Base-by-base conservation (phyloP, 768 basidiomycete species). In the Amanita pseudoporphyria region DNA sequence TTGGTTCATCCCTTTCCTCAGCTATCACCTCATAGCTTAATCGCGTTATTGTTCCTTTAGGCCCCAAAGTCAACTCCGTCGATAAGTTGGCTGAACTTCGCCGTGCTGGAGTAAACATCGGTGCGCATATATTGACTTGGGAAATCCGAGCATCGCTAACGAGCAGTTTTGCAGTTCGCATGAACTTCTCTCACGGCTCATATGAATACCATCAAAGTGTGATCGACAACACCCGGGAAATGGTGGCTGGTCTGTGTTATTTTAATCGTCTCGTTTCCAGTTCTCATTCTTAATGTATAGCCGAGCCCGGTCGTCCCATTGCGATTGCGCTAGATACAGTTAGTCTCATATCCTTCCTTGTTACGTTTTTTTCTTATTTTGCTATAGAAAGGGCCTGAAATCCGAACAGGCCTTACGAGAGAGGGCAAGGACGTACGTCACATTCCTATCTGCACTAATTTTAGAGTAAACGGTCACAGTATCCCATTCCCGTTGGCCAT, bases 171-270 rank as follows among this genome's bases (percentile, higher is more conserved):
- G 16, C 58, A 97, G 96, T 99, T 56, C 94, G 96, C 70, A 98
- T 99, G 96, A 99, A 99, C 78, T 99, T 98, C 67, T 98, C 95
- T 48, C 96, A 99, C 81, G 96, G 96, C 41, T 86, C 85, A 50
- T 94, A 99, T 68, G 92, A 93, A 60, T 98, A 95, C 67, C 96
- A 98, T 71, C 93, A 99, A 72, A 93, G 89, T 56, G 96, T 98
- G 58, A 92, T 99, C 64, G 94, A 98, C 73, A 98, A 98, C 75
- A 87, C 92, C 45, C 78, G 94, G 60, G 84, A 82, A 64, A 84
- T 87, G 74, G 77, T 90, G 47, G 79, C 79, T 37, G 69, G 91
- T 92, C 57, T 58, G 80, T 64, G 49, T 16, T 18, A 48, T 31
- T 30, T 9, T 39, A 40, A 10, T 18, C 6, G 24, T 37, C 28